Percentiles rank a stretch among this genome's conserved stretches.
Evolutionary conservation across 495 filamentous ascomycete genomes (phyloP).

Genomic region (Lentithecium fluviatile): DNA sequence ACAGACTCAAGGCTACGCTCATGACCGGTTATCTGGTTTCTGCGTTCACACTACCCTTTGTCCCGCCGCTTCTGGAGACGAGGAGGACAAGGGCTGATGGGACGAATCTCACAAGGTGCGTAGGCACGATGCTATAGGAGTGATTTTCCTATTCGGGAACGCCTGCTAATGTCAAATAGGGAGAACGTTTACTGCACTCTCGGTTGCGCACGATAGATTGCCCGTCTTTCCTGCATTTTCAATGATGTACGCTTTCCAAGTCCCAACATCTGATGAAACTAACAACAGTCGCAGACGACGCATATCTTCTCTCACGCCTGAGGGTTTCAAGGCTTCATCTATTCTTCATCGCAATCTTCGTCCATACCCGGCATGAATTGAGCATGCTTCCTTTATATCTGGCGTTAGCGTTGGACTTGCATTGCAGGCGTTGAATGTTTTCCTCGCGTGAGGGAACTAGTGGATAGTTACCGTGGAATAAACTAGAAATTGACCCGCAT

Average conservation of each 20-base stretch:
- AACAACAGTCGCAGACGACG: slow-evolving; percentile 1
- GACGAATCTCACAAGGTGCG: slow-evolving; percentile 32
- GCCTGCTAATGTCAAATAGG: background rate
- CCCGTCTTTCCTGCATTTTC: background rate
- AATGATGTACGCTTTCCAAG: background rate
- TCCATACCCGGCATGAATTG: background rate
- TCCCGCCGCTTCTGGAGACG: slow-evolving; percentile 62
- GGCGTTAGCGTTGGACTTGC: background rate
- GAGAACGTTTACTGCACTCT: slow-evolving; percentile 28
- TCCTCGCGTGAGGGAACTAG: background rate
- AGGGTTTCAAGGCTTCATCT: slow-evolving; percentile 3
- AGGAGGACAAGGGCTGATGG: slow-evolving; percentile 33
- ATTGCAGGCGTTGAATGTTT: slow-evolving; percentile 6
- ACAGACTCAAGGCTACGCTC: slow-evolving; percentile 28
- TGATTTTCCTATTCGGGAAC: slow-evolving; percentile 1
- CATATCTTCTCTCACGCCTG: slow-evolving; percentile 14
- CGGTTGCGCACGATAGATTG: slow-evolving; percentile 13
- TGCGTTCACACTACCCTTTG: slow-evolving; percentile 68
- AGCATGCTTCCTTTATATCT: background rate
- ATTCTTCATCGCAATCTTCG: background rate
- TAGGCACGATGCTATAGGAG: background rate
- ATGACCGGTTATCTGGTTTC: slow-evolving; percentile 35
- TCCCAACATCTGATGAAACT: background rate
- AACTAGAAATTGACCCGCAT: too few relatives aligned
- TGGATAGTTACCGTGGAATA: too few relatives aligned